phyloP scores from a whole-genome alignment of 345 rosid species.

The Adansonia digitata region DNA sequence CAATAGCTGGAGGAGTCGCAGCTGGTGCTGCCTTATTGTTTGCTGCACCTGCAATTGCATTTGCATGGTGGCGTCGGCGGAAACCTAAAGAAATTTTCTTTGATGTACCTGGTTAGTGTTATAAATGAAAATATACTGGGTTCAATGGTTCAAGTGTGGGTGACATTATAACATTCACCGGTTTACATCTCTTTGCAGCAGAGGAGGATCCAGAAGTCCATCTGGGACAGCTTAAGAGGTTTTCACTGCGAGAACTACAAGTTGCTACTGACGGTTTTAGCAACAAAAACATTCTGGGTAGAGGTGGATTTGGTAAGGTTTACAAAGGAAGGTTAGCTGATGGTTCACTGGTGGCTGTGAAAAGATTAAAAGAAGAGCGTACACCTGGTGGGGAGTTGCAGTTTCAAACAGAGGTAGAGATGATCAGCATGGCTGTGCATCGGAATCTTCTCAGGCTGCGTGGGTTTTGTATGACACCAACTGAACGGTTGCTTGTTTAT shows the following conservation, averaged over 20 bases:
- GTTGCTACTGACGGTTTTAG: constrained; percentile 92
- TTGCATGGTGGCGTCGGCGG: constrained; percentile 95
- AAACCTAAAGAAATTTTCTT: constrained; percentile 85
- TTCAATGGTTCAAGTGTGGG: neutral
- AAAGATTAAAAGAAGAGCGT: constrained; percentile 91
- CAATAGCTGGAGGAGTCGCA: constrained; percentile 98
- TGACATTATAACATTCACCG: neutral
- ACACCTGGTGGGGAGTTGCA: constrained; percentile 97
- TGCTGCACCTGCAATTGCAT: constrained; percentile 95
- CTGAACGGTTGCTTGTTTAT: constrained; percentile 84
- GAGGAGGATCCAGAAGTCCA: constrained; percentile 99
- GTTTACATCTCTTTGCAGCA: constrained; percentile 43
- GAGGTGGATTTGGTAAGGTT: constrained; percentile 98
- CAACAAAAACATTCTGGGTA: constrained; percentile 85
- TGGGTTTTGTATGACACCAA: constrained; percentile 98
- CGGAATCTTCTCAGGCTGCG: constrained; percentile 83
- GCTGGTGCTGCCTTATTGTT: constrained; percentile 93
- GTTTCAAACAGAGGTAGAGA: constrained; percentile 97
- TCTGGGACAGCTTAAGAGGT: constrained; percentile 91
- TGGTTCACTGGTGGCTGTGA: constrained; percentile 93
- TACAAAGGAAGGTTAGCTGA: constrained; percentile 90
- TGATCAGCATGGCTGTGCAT: constrained; percentile 99
- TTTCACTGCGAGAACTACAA: constrained; percentile 87
- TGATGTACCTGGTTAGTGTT: constrained; percentile 82
- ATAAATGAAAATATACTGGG: neutral